Percentiles rank a stretch among this genome's conserved stretches.
These are phyloP conservation scores for Lomentospora prolificans DNA, from an alignment of 2,329 filamentous ascomycete genomes.

Conservation along the genomic window DNA sequence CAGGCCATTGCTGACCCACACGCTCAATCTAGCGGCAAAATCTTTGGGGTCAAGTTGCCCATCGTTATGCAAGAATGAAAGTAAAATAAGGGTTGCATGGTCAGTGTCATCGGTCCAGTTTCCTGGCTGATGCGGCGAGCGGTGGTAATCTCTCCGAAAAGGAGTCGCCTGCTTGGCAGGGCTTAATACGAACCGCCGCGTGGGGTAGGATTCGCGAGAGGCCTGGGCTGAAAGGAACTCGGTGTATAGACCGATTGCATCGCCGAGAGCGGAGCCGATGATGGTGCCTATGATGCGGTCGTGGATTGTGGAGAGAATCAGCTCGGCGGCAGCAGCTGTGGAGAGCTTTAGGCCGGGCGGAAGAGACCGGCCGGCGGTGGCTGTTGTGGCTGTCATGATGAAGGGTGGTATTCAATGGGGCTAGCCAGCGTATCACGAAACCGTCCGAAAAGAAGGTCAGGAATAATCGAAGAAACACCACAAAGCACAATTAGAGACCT, in stretches of 20 bases:
- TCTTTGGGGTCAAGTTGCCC: slow-evolving; percentile 28
- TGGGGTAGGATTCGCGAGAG: slow-evolving; percentile 25
- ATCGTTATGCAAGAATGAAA: slow-evolving; percentile 35
- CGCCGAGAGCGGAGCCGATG: slow-evolving; percentile 41
- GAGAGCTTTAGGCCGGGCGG: neutral
- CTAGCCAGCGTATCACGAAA: too few species aligned
- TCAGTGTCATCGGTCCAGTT: slow-evolving; percentile 48
- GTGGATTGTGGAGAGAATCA: slow-evolving; percentile 15
- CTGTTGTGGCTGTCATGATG: neutral
- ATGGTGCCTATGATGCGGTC: slow-evolving; percentile 34
- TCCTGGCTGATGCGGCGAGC: slow-evolving; percentile 28
- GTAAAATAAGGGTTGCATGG: slow-evolving; percentile 37
- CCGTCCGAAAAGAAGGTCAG: too few species aligned
- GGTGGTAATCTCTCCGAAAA: slow-evolving; percentile 32
- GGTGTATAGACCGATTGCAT: slow-evolving; percentile 44
- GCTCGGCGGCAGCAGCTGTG: neutral
- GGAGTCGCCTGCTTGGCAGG: slow-evolving; percentile 26
- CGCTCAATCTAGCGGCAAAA: slow-evolving; percentile 32
- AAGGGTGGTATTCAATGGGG: too few species aligned
- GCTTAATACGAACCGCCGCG: slow-evolving; percentile 27
- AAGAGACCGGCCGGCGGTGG: neutral
- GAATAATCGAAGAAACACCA: too few species aligned
- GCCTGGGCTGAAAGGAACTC: slow-evolving; percentile 33
- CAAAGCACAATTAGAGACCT: too few species aligned
- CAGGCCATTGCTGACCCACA: slow-evolving; percentile 38